Evolutionary conservation across 352 stramenopile genomes (phyloP), one percentile per base, ranked within the genome.

Genomic region (Pythium plurisporium): DNA sequence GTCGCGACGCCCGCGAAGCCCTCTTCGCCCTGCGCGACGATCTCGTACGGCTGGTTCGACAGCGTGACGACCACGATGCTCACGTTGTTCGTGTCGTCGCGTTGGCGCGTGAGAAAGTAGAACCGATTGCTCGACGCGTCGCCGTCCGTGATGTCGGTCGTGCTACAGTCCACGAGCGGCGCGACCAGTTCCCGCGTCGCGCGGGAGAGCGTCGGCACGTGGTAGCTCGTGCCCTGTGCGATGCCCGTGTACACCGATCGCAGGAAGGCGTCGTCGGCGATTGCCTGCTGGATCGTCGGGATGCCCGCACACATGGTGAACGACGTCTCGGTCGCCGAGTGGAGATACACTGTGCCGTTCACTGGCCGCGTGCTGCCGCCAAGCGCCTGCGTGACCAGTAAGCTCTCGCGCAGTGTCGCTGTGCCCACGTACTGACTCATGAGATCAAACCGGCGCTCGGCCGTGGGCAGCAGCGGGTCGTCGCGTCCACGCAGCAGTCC

Each of bases 1-100:
- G 25, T 26, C 33, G 59, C 45, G 14, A 61, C 19, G 11, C 17
- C 50, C 4, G 33, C 27, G 0, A 23, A 4, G 17, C 58, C 58
- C 17, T 46, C 27, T 15, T 59, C 42, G 20, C 26, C 23, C 15
- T 51, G 49, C 2, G 15, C 37, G 8, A 41, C 20, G 43, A 51
- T 55, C 1, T 36, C 19, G 38, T 55, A 65, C 19, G 55, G 30
- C 38, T 65, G 58, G 22, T 53, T 65, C 8, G 48, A 65, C 34
- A 46, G 6, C 10, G 46, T 25, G 15, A 53, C 14, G 9, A 51
- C 33, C 26, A 65, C 2, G 9, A 43, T 7, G 22, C 52, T 50
- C 7, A 59, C 58, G 27, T 59, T 43, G 23, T 56, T 4, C 7
- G 41, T 31, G 26, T 60, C 30, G n/a, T 4, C 14, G 1, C 34